These are phyloP conservation scores for Arxiozyma slooffiae DNA, from an alignment of 1,139 yeast species.

Conservation along the genomic window DNA sequence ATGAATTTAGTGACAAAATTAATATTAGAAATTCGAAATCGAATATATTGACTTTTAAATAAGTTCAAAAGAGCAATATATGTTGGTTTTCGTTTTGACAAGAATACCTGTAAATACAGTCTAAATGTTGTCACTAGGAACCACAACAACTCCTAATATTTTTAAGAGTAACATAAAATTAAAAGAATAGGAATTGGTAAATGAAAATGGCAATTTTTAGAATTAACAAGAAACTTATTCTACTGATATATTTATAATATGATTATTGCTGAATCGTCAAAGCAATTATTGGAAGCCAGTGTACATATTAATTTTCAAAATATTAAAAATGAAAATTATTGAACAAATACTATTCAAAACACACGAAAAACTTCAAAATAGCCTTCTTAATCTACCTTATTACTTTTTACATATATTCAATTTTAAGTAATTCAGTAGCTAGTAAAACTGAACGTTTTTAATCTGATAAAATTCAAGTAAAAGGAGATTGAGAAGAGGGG, in stretches of 20 bases:
- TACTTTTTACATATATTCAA: slow-evolving; percentile 29
- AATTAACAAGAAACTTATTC: slow-evolving; percentile 11
- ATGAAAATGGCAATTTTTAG: slow-evolving; percentile 10
- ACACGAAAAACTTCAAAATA: slow-evolving; percentile 2
- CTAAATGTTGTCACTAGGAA: background rate
- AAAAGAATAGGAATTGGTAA: slow-evolving; percentile 14
- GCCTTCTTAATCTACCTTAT: slow-evolving; percentile 27
- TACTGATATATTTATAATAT: slow-evolving; percentile 9
- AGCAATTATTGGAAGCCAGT: slow-evolving; percentile 27
- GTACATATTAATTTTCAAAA: slow-evolving; percentile 17
- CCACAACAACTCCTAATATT: slow-evolving; percentile 19
- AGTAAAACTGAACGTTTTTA: slow-evolving; percentile 28
- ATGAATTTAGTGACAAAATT: too few species aligned
- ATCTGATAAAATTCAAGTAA: slow-evolving; percentile 28
- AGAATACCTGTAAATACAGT: slow-evolving; percentile 9
- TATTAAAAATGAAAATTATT: background rate
- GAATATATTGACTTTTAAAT: slow-evolving; percentile 27
- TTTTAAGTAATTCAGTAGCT: slow-evolving; percentile 32
- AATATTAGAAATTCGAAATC: background rate
- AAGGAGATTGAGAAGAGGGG: slow-evolving; percentile 10
- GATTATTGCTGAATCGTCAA: slow-evolving; percentile 21
- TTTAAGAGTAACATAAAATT: slow-evolving; percentile 23
- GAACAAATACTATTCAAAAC: too few species aligned
- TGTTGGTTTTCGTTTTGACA: slow-evolving; percentile 31
- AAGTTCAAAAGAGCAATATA: slow-evolving; percentile 30